phyloP scores from a whole-genome alignment of 2,329 filamentous ascomycete species.

The Ceratocystis ficicola region DNA sequence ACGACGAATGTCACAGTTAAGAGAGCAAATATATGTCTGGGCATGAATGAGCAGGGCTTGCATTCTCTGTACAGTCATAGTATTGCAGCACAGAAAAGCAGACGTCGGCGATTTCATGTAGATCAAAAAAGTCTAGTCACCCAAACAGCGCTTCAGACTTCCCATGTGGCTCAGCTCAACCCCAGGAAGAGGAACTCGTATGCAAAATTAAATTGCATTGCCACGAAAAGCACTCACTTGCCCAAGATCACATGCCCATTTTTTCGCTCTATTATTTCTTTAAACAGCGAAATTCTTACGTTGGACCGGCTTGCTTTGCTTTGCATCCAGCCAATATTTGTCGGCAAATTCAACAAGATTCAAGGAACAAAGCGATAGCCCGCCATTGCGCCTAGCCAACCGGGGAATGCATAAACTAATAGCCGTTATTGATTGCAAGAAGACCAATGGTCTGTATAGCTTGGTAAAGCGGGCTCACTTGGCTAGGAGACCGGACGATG shows the following conservation, averaged over 20 bases:
- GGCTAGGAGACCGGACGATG: no score
- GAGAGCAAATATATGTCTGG: background rate
- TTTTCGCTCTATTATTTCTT: no score
- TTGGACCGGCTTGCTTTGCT: no score
- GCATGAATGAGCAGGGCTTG: background rate
- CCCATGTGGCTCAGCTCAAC: background rate
- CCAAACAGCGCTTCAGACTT: background rate
- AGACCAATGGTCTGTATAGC: no score
- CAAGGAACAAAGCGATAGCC: no score
- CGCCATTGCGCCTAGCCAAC: no score
- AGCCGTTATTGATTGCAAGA: no score
- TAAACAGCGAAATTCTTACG: no score
- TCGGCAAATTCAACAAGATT: no score
- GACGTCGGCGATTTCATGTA: background rate
- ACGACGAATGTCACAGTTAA: background rate
- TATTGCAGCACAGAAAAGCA: background rate
- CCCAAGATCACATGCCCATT: background rate
- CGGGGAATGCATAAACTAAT: no score
- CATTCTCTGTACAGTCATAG: background rate
- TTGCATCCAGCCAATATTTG: no score
- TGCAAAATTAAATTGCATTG: background rate
- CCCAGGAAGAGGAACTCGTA: background rate
- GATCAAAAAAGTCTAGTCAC: background rate
- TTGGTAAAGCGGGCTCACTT: no score
- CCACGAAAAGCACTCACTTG: background rate